Percentiles rank a stretch among this genome's conserved stretches.
Conservation (phyloP, 2,329 filamentous ascomycete genomes). For the Monosporascus sp. region DNA sequence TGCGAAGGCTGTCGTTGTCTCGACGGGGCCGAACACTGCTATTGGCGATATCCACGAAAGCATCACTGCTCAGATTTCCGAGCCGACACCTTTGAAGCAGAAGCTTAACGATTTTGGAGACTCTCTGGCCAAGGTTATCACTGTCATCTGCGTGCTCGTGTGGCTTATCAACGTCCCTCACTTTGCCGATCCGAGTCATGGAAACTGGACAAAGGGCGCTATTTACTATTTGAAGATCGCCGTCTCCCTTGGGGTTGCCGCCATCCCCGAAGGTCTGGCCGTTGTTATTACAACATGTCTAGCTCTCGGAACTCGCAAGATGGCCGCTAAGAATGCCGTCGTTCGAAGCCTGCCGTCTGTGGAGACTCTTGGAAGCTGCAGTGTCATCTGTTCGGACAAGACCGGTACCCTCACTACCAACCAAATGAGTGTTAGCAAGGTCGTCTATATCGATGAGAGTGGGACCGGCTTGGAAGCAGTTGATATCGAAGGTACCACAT, state of each 20-base stretch:
- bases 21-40: slow-evolving; percentile 85
- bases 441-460: slow-evolving; percentile 74
- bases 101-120: slow-evolving; percentile 99
- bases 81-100: slow-evolving; percentile 95
- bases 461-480: slow-evolving; percentile 77
- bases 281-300: slow-evolving; percentile 99
- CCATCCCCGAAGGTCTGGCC: slow-evolving; percentile 94
- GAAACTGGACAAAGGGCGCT: slow-evolving; percentile 90
- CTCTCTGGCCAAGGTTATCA: slow-evolving; percentile 94
- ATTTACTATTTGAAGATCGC: slow-evolving; percentile 99
- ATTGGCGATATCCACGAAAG: slow-evolving; percentile 99
- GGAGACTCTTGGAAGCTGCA: slow-evolving; percentile 97
- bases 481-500: slow-evolving; percentile 88
- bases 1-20: slow-evolving; percentile 82
- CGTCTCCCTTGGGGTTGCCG: slow-evolving; percentile 93
- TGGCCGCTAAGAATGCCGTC: slow-evolving; percentile 97
- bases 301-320: slow-evolving; percentile 92
- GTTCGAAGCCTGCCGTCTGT: slow-evolving; percentile 95
- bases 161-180: slow-evolving; percentile 99
- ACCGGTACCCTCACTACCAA: slow-evolving; percentile 97
- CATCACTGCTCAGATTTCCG: slow-evolving; percentile 95
- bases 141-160: slow-evolving; percentile 90
- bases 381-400: slow-evolving; percentile 99
- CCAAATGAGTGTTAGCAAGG: slow-evolving; percentile 96
- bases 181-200: slow-evolving; percentile 91